Conservation (phyloP, 2,329 filamentous ascomycete genomes). For the Aureobasidium sp. region DNA sequence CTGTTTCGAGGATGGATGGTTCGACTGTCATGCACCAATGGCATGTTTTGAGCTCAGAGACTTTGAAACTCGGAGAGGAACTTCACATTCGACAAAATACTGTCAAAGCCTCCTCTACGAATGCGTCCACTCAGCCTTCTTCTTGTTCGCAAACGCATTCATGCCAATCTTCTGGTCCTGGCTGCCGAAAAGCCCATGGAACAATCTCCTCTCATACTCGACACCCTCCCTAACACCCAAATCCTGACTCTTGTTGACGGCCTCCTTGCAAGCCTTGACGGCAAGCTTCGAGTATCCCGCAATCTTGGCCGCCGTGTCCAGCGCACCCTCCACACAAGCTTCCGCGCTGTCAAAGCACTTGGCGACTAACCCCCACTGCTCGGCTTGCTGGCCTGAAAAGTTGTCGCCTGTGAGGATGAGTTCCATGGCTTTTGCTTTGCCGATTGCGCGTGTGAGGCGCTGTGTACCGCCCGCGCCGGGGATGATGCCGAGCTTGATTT, state of each 20-base stretch:
- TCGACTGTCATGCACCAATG: too few relatives aligned
- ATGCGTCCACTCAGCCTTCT: slow-evolving; percentile 84
- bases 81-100: too few relatives aligned
- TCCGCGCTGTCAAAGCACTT: slow-evolving; percentile 73
- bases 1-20: too few relatives aligned
- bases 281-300: slow-evolving; percentile 81
- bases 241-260: slow-evolving; percentile 99
- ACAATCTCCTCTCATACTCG: slow-evolving; percentile 88
- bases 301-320: slow-evolving; percentile 83
- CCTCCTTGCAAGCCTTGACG: slow-evolving; percentile 86
- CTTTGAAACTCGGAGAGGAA: too few relatives aligned
- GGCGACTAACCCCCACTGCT: slow-evolving; percentile 83
- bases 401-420: slow-evolving; percentile 79
- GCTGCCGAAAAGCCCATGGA: slow-evolving; percentile 88
- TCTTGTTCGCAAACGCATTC: slow-evolving; percentile 92
- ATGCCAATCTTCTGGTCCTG: slow-evolving; percentile 96
- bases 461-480: slow-evolving; percentile 90
- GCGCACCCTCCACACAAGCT: slow-evolving; percentile 70
- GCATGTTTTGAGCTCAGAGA: too few relatives aligned
- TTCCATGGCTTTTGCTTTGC: slow-evolving; percentile 79
- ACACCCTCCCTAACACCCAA: slow-evolving; percentile 79
- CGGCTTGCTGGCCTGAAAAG: slow-evolving; percentile 78
- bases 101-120: slow-evolving; percentile 43
- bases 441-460: slow-evolving; percentile 65
- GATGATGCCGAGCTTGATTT: slow-evolving; percentile 90